Percentiles rank a stretch among this genome's conserved stretches.
These are phyloP conservation scores for Candida pseudoglaebosa DNA, from an alignment of 805 yeast species.

Conservation along the genomic window DNA sequence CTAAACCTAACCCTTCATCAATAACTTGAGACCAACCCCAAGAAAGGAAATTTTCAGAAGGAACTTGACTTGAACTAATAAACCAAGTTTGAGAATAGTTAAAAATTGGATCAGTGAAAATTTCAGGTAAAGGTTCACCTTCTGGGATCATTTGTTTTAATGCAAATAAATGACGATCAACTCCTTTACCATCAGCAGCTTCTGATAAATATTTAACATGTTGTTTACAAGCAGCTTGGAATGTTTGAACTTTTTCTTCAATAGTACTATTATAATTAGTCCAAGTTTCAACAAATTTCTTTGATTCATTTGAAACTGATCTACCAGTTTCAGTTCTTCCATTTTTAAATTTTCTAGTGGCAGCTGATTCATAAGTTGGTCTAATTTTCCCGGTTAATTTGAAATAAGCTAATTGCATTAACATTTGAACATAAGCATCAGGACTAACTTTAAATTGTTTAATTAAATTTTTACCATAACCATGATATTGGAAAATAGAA, in stretches of 20 bases:
- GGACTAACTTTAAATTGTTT: slow-evolving; percentile 85
- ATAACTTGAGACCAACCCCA: slow-evolving; percentile 96
- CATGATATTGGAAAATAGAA: slow-evolving; percentile 73
- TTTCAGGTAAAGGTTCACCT: slow-evolving; percentile 58
- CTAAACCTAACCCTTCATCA: slow-evolving; percentile 90
- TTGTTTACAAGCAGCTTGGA: slow-evolving; percentile 66
- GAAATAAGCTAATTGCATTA: slow-evolving; percentile 86
- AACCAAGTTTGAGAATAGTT: slow-evolving; percentile 80
- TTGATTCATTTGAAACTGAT: slow-evolving; percentile 69
- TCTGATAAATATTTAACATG: slow-evolving; percentile 71
- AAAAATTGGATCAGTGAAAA: slow-evolving; percentile 74
- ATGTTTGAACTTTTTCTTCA: slow-evolving; percentile 59
- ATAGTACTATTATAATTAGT: slow-evolving; percentile 47
- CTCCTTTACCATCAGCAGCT: slow-evolving; percentile 84
- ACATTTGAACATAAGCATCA: slow-evolving; percentile 88
- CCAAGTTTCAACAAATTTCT: slow-evolving; percentile 72
- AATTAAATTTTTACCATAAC: slow-evolving; percentile 82
- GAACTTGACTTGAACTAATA: slow-evolving; percentile 83
- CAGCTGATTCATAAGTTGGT: slow-evolving; percentile 95
- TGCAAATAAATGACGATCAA: slow-evolving; percentile 92
- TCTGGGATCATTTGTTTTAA: slow-evolving; percentile 64
- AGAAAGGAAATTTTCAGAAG: slow-evolving; percentile 75
- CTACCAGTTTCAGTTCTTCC: slow-evolving; percentile 97
- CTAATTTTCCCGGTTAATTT: slow-evolving; percentile 73
- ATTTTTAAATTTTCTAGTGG: slow-evolving; percentile 80